Conservation (phyloP, 2,329 filamentous ascomycete species). For the Ciborinia camelliae region DNA sequence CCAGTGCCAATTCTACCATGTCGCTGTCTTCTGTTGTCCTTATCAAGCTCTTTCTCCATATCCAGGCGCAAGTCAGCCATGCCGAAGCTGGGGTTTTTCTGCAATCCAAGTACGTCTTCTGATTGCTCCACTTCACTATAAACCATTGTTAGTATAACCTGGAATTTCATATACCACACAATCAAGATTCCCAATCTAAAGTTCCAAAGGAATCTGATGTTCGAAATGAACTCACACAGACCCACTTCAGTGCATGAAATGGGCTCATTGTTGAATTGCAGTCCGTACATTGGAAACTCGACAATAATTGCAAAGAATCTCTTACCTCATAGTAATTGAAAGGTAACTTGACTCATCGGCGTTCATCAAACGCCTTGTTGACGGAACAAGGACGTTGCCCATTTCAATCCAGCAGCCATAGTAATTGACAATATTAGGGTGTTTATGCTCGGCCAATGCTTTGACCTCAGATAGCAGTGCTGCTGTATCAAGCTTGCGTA, state of each 20-base stretch:
- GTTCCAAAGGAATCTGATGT: neutral
- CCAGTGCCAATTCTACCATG: neutral
- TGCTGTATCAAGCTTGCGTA: conserved; percentile 17
- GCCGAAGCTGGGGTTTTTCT: conserved; percentile 2
- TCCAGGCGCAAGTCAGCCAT: conserved; percentile 9
- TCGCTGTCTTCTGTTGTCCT: conserved; percentile 8
- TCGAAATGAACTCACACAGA: no score
- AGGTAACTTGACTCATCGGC: conserved; percentile 6
- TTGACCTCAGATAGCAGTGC: conserved; percentile 48
- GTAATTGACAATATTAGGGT: conserved; percentile 65
- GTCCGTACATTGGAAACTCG: neutral
- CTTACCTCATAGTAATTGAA: conserved; percentile 6
- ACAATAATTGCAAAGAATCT: neutral
- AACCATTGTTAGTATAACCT: neutral
- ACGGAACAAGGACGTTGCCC: conserved; percentile 7
- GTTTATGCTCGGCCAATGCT: conserved; percentile 59
- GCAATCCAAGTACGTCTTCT: conserved; percentile 2
- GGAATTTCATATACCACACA: neutral
- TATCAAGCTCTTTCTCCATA: conserved; percentile 15
- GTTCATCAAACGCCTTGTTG: conserved; percentile 29
- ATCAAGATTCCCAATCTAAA: neutral
- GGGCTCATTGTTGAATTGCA: neutral
- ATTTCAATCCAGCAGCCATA: conserved; percentile 61
- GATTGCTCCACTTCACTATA: conserved; percentile 10
- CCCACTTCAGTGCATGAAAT: no score